Percentiles rank a stretch among this genome's conserved stretches.
Conservation (phyloP, 225 moss, liverwort and hornwort genomes). For the Neckera pumila region DNA sequence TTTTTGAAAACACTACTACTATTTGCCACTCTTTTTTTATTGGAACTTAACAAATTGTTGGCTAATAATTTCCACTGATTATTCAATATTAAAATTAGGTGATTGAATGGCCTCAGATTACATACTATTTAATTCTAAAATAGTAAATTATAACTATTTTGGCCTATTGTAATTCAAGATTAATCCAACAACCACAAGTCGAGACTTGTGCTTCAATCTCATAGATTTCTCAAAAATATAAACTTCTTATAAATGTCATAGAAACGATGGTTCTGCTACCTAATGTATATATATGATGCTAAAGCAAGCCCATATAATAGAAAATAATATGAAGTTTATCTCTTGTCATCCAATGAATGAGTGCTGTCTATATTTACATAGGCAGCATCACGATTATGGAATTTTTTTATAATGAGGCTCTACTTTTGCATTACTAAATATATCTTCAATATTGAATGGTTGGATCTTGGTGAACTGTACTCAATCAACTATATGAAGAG, state of each 20-base stretch:
- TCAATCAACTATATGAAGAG: not conserved
- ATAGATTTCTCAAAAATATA: not conserved
- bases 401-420: not conserved
- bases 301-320: not conserved
- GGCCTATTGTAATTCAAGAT: not conserved
- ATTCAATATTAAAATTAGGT: not conserved
- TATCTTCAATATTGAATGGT: not conserved
- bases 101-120: not conserved
- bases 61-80: fast-evolving
- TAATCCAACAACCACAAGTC: not conserved
- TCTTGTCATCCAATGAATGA: not conserved
- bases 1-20: fast-evolving
- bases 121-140: not conserved
- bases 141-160: not conserved
- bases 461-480: not conserved
- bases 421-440: not conserved
- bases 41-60: not conserved
- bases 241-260: not conserved
- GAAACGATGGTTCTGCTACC: not conserved
- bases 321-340: too few species aligned
- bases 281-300: not conserved
- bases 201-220: not conserved
- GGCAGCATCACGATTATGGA: not conserved
- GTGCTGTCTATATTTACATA: not conserved
- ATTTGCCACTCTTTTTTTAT: not conserved